Percentiles rank a stretch among this genome's conserved stretches.
These are phyloP conservation scores for Ramaria sp. DNA, from an alignment of 768 basidiomycete species.

Conservation along the genomic window DNA sequence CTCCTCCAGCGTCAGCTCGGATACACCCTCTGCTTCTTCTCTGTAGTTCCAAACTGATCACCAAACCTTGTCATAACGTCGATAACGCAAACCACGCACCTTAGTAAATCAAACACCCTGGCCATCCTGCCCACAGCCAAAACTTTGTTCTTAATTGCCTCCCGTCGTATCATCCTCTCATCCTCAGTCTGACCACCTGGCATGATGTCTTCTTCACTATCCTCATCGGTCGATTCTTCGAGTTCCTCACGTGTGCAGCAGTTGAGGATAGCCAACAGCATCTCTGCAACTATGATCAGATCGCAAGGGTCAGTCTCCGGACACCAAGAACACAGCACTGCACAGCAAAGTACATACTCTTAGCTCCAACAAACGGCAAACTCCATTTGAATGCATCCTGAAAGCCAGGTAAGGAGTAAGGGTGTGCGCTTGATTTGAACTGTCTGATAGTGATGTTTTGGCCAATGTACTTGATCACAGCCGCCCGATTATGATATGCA, in stretches of 20 bases:
- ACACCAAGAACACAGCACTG: background rate
- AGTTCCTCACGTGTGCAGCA: conserved; percentile 41
- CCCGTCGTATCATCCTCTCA: conserved; percentile 21
- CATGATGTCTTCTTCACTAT: conserved; percentile 28
- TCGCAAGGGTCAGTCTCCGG: background rate
- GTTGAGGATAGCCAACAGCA: conserved; percentile 40
- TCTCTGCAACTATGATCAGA: conserved; percentile 34
- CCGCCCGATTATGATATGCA: conserved; percentile 92
- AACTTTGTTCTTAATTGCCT: conserved; percentile 41
- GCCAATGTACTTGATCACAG: conserved; percentile 93
- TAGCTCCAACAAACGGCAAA: conserved; percentile 92
- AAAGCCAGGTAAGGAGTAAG: conserved; percentile 86
- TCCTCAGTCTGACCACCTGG: background rate
- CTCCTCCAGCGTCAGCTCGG: conserved; percentile 37
- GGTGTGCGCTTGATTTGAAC: conserved; percentile 71
- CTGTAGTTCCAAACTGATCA: conserved; percentile 23
- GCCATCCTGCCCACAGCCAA: conserved; percentile 40
- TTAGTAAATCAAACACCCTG: conserved; percentile 34
- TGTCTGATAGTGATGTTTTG: conserved; percentile 94
- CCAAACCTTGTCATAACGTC: background rate
- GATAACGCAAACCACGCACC: conserved; percentile 20
- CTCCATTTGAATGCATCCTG: conserved; percentile 99
- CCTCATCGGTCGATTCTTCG: conserved; percentile 30
- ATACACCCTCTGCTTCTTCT: conserved; percentile 70
- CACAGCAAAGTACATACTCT: conserved; percentile 50